Evolutionary conservation across 1,284 basidiomycete genomes (phyloP), one percentile per base, ranked within the genome.

Genomic region (Trichosporon coremiiforme): DNA sequence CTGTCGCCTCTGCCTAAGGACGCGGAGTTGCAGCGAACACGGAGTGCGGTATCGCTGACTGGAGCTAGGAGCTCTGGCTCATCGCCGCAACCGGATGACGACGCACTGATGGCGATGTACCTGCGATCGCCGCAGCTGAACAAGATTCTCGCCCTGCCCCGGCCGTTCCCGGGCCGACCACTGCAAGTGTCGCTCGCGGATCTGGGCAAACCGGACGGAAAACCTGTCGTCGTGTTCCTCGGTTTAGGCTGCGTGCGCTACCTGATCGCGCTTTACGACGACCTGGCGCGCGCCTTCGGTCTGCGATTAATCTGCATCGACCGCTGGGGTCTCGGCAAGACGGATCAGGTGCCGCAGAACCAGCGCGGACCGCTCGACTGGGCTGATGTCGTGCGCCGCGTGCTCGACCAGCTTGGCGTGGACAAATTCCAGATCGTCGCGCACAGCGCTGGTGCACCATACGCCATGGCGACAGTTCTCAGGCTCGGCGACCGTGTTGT

Each of bases 391-490:
- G 93, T 98, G 3, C 91, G 92, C 75, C 92, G 95, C 81, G 91
- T 98, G 3, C 88, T 95, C 29, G 92, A 95, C 77, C 85, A 88
- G 67, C 85, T 99, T 47, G 87, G 87, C 12, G 89, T 98, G 47
- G 86, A 87, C n/a, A 86, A 88, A 73, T 96, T 93, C 80, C 92
- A 93, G 74, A 85, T 98, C 47, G 89, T 98, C 86, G 96, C 95
- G 0, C 96, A 98, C 84, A 95, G 93, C 20, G 96, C 96, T 6
- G 96, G 96, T 10, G 91, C 93, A 6, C 95, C 96, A 0, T 98
- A 97, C 80, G 95, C 95, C 0, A 86, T 97, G 66, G 94, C 94
- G 0, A 91, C 93, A 65, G 92, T 92, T 10, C 89, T 91, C 76
- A 88, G 88, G 71, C 85, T 89, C 47, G 89, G 89, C 0, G 86